Percentiles rank a stretch among this genome's conserved stretches.
These are phyloP conservation scores for Euphorbia lathyris DNA, from an alignment of 345 rosid species.

Conservation along the genomic window DNA sequence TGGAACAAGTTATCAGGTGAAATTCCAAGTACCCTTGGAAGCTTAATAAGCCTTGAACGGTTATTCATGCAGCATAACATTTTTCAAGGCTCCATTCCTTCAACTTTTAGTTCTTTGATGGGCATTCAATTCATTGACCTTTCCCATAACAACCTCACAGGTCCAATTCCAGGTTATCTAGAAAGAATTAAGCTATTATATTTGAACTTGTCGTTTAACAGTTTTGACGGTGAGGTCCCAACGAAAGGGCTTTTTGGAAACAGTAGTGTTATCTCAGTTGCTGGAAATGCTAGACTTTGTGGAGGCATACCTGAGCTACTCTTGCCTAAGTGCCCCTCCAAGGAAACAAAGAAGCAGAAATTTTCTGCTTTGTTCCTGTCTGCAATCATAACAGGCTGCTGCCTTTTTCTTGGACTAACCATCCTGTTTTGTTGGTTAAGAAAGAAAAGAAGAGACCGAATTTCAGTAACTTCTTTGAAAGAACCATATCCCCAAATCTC, in stretches of 20 bases:
- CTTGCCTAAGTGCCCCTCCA: not conserved
- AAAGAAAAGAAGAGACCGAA: too few relatives aligned
- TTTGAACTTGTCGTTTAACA: slow-evolving; percentile 22
- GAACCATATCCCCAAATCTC: too few relatives aligned
- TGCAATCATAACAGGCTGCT: too few relatives aligned
- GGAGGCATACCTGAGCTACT: not conserved
- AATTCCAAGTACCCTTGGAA: slow-evolving; percentile 25
- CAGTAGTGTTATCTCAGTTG: slow-evolving; percentile 3
- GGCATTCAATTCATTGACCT: slow-evolving; percentile 18
- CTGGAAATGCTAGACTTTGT: not conserved
- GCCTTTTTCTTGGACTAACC: too few relatives aligned
- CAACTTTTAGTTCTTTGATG: slow-evolving; percentile 11
- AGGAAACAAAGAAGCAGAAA: too few relatives aligned
- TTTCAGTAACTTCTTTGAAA: too few relatives aligned
- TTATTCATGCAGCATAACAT: slow-evolving; percentile 13
- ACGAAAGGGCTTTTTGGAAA: slow-evolving; percentile 13
- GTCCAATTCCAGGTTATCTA: slow-evolving; percentile 12
- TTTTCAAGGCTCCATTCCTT: slow-evolving; percentile 13
- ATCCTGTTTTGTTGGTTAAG: too few relatives aligned
- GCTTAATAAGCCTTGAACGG: slow-evolving; percentile 16
- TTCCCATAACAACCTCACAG: slow-evolving; percentile 23
- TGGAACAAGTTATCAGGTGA: slow-evolving; percentile 19
- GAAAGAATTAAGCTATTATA: not conserved
- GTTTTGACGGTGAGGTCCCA: slow-evolving; percentile 21
- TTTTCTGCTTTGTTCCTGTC: too few relatives aligned